A percentile compares a stretch with the other conserved stretches of the same genome.
Evolutionary conservation across 1,284 basidiomycete species (phyloP).

Genomic region (Mycena sp.): DNA sequence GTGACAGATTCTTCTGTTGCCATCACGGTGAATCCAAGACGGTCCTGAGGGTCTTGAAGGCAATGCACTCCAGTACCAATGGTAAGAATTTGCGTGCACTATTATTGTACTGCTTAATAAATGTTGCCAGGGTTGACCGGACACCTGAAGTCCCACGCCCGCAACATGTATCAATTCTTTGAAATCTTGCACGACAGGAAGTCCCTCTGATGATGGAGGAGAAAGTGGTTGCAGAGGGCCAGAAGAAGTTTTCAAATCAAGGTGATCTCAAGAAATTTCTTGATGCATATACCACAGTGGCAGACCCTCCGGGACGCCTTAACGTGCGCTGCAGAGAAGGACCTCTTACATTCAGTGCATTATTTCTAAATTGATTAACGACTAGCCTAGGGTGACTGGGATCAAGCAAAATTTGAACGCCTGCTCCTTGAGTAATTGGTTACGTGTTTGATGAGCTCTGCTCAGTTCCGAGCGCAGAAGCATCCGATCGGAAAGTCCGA

Average conservation of each 20-base stretch:
- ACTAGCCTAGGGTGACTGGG: conserved; percentile 9
- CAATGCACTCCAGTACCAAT: neutral
- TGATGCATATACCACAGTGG: neutral
- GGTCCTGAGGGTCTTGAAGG: neutral
- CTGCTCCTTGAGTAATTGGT: conserved; percentile 31
- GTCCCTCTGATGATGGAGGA: no score
- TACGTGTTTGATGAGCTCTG: no score
- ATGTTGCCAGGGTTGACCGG: neutral
- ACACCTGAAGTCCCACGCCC: neutral
- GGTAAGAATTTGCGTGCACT: neutral
- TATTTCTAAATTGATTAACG: neutral
- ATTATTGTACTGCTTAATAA: no score
- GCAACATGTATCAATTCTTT: neutral
- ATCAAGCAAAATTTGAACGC: conserved; percentile 14
- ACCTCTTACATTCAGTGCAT: neutral
- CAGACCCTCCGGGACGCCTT: no score
- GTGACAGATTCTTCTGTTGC: conserved; percentile 4
- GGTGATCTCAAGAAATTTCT: no score
- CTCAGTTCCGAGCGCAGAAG: no score
- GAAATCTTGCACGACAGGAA: neutral
- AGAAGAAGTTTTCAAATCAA: no score
- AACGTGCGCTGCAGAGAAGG: no score
- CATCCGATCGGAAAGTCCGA: no score
- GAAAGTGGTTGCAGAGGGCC: no score
- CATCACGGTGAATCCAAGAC: neutral